Evolutionary conservation across 2,329 filamentous ascomycete genomes (phyloP).

Genomic region (Nigrospora sphaerica): DNA sequence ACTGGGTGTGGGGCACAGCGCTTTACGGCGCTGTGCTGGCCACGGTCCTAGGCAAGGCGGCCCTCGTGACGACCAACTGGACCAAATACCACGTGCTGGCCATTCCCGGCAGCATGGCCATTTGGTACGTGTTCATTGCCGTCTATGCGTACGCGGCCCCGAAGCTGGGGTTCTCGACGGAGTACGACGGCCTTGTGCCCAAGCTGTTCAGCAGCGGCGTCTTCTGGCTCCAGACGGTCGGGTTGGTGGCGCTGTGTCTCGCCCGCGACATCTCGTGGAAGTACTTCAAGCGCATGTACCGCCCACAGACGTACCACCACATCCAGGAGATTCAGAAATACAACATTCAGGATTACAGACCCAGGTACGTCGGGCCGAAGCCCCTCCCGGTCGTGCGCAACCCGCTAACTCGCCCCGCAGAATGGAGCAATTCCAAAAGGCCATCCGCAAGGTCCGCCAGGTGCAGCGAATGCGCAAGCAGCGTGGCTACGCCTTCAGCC

Average conservation of each 20-base stretch:
- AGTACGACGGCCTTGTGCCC: conserved; percentile 81
- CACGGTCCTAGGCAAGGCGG: conserved; percentile 91
- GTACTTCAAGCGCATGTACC: conserved; percentile 96
- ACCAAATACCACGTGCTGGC: conserved; percentile 96
- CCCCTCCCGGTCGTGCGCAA: not conserved
- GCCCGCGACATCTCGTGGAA: conserved; percentile 92
- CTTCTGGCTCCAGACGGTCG: conserved; percentile 87
- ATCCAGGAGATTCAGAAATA: conserved; percentile 99
- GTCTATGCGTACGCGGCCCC: conserved; percentile 83
- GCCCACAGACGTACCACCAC: conserved; percentile 91
- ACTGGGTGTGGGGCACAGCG: conserved; percentile 98
- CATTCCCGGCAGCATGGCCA: conserved; percentile 84
- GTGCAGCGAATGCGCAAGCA: conserved; percentile 99
- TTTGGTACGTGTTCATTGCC: conserved; percentile 89
- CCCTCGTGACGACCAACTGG: conserved; percentile 94
- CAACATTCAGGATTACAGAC: conserved; percentile 97
- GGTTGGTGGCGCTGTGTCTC: conserved; percentile 74
- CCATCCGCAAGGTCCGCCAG: conserved; percentile 95
- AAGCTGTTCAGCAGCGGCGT: conserved; percentile 71
- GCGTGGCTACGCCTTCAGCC: conserved; percentile 94
- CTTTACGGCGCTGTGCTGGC: conserved; percentile 90
- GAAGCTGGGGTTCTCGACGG: conserved; percentile 69
- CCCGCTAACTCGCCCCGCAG: conserved; percentile 34
- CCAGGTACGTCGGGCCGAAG: conserved; percentile 57
- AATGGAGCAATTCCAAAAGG: conserved; percentile 99